A percentile compares a stretch with the other conserved stretches of the same genome.
These are phyloP conservation scores for Aureococcus anophagefferens DNA, from an alignment of 108 stramenopile genomes.

Conservation along the genomic window DNA sequence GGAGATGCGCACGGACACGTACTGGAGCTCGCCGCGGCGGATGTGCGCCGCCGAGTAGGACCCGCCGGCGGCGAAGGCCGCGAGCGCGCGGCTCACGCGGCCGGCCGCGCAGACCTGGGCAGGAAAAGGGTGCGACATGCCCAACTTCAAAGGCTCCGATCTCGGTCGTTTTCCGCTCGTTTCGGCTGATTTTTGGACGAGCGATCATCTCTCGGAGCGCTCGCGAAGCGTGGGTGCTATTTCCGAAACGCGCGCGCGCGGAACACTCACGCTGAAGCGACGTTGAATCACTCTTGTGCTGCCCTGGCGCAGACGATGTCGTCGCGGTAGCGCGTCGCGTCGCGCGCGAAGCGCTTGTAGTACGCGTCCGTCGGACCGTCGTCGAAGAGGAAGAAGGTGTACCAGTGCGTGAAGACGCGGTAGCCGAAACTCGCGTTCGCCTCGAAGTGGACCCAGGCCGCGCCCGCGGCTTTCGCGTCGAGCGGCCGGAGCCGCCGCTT, in stretches of 20 bases:
- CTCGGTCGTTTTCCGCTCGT: no score
- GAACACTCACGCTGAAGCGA: no score
- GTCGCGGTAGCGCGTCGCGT: conserved; percentile 61
- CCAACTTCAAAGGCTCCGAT: no score
- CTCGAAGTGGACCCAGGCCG: conserved; percentile 27
- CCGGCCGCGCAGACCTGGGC: no score
- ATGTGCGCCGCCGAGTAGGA: conserved; percentile 65
- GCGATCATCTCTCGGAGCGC: no score
- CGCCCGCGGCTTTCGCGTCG: not conserved
- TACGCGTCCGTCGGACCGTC: conserved; percentile 50
- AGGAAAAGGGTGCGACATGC: no score
- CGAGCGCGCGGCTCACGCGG: conserved; percentile 51
- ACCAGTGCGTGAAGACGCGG: conserved; percentile 50
- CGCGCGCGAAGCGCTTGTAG: conserved; percentile 50
- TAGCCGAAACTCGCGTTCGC: conserved; percentile 33
- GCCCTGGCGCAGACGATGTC: conserved; percentile 69
- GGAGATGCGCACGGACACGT: conserved; percentile 14
- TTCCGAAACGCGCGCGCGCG: no score
- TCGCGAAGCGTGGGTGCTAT: no score
- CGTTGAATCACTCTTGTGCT: no score
- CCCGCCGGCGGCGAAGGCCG: conserved; percentile 28
- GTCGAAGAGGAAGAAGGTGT: conserved; percentile 51
- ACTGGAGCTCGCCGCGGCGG: conserved; percentile 70
- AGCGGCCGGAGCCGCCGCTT: not conserved
- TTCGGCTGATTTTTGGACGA: no score